phyloP scores from a whole-genome alignment of 352 stramenopile genomes.

The Pythium utonaiense region DNA sequence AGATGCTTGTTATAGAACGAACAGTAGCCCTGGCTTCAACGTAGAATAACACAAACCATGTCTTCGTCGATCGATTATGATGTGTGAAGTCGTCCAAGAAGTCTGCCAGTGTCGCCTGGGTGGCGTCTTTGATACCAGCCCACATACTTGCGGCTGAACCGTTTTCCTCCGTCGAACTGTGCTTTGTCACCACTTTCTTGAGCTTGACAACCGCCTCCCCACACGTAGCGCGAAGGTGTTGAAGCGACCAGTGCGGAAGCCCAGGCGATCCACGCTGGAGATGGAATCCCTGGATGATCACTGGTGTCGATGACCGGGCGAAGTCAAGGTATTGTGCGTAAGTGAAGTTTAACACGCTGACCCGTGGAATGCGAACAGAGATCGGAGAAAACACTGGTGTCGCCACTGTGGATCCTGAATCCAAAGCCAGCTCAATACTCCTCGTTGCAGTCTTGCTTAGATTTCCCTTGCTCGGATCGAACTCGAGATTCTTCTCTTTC shows the following conservation, averaged over 20 bases:
- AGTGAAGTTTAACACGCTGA: slow-evolving; percentile 14
- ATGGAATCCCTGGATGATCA: slow-evolving; percentile 32
- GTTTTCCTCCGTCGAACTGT: background rate
- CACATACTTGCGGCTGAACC: slow-evolving; percentile 9
- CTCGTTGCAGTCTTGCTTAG: background rate
- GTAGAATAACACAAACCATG: background rate
- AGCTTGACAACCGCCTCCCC: slow-evolving; percentile 17
- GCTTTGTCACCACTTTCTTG: slow-evolving; percentile 9
- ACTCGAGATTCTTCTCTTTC: background rate
- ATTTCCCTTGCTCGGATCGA: background rate
- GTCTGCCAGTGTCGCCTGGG: slow-evolving; percentile 6
- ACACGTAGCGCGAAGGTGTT: slow-evolving; percentile 12
- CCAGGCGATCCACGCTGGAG: slow-evolving; percentile 16
- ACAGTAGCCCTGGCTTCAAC: background rate
- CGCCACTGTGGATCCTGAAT: background rate
- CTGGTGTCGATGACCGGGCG: slow-evolving; percentile 20
- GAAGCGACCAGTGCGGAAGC: slow-evolving; percentile 25
- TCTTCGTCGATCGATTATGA: background rate
- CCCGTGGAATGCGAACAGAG: slow-evolving; percentile 12
- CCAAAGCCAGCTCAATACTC: background rate
- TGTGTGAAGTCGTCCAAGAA: slow-evolving; percentile 18
- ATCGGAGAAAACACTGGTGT: slow-evolving; percentile 2
- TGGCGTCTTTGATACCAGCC: slow-evolving; percentile 16
- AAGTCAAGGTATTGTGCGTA: slow-evolving; percentile 25
- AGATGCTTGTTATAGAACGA: background rate